These are phyloP conservation scores for Puccinia coronata DNA, from an alignment of 1,284 basidiomycete genomes.

Conservation along the genomic window DNA sequence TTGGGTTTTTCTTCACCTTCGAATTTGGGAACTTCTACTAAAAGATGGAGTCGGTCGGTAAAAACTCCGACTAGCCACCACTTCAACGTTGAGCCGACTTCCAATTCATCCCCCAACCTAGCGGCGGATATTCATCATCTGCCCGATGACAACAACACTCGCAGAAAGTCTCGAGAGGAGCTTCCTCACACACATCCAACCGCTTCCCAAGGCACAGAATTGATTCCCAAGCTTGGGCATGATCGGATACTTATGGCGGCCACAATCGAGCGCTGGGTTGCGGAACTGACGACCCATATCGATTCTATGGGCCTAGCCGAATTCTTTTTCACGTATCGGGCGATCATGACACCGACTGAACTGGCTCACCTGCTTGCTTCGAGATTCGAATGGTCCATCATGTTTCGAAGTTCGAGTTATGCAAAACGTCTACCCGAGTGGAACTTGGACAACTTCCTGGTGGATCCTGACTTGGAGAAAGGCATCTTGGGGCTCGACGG, in stretches of 20 bases:
- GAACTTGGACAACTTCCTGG: constrained; percentile 54
- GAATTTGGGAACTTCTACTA: background rate
- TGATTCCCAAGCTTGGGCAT: background rate
- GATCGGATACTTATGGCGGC: constrained; percentile 70
- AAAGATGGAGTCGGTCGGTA: constrained; percentile 44
- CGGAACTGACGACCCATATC: constrained; percentile 77
- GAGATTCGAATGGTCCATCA: constrained; percentile 80
- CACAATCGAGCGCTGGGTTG: constrained; percentile 85
- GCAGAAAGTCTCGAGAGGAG: constrained; percentile 19
- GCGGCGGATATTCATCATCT: background rate
- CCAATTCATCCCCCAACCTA: constrained; percentile 7
- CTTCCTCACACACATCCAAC: background rate
- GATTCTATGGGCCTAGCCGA: constrained; percentile 75
- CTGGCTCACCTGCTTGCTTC: constrained; percentile 75
- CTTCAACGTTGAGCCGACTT: constrained; percentile 1
- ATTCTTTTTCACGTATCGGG: constrained; percentile 83
- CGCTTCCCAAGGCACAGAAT: background rate
- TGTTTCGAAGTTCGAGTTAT: constrained; percentile 59
- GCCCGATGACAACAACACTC: background rate
- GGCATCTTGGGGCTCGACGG: constrained; percentile 46
- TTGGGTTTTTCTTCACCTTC: background rate
- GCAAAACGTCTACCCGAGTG: constrained; percentile 17
- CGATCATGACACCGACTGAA: constrained; percentile 73
- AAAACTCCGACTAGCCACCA: constrained; percentile 5
- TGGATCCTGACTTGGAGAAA: constrained; percentile 56